Conservation (phyloP, 148 eudicot genomes). For the Persicaria maculosa region DNA sequence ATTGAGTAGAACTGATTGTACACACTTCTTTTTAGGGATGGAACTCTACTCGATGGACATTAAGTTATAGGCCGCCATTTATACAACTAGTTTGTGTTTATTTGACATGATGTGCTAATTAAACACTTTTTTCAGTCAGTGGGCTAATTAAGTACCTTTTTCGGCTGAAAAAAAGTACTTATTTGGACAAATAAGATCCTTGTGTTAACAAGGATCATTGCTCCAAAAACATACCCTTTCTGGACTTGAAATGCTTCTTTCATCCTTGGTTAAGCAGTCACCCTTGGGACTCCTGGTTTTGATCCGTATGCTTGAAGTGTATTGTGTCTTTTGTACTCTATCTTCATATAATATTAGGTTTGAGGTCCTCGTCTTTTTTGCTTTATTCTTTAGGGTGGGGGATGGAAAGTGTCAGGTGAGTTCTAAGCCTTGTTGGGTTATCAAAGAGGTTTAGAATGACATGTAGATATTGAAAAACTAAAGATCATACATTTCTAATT, state of each 20-base stretch:
- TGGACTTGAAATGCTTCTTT: not conserved
- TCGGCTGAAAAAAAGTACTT: too few species aligned
- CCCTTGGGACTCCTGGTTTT: not conserved
- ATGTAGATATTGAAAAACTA: not conserved
- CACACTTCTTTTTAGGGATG: too few species aligned
- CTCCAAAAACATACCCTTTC: too few species aligned
- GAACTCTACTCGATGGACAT: too few species aligned
- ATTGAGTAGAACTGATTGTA: too few species aligned
- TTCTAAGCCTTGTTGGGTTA: not conserved
- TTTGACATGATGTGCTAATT: too few species aligned
- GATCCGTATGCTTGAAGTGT: not conserved
- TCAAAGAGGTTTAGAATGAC: not conserved
- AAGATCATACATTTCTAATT: not conserved
- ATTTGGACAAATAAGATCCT: too few species aligned
- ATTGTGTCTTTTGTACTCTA: not conserved
- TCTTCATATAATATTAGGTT: not conserved
- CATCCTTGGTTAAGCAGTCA: not conserved
- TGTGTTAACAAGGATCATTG: too few species aligned
- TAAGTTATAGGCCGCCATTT: too few species aligned
- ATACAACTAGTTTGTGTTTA: too few species aligned
- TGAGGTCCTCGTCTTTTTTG: not conserved
- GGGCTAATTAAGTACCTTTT: too few species aligned
- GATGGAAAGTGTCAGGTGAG: not conserved
- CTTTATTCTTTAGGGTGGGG: not conserved
- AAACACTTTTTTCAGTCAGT: too few species aligned